Conservation (phyloP, 2,329 filamentous ascomycete species). For the Aspergillus nomiae region DNA sequence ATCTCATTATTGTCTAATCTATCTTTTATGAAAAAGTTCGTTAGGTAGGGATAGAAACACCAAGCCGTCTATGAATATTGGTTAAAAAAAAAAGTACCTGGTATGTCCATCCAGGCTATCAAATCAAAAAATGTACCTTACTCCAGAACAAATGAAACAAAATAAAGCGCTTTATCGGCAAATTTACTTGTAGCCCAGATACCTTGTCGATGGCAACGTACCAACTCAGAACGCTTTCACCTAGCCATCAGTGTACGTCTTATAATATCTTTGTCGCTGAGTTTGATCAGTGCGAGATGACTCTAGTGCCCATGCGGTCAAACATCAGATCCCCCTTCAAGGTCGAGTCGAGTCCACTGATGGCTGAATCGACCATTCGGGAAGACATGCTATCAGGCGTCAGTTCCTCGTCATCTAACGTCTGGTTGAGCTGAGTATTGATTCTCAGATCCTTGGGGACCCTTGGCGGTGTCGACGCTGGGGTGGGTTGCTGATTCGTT, state of each 20-base stretch:
- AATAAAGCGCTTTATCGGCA: neutral
- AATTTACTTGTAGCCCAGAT: neutral
- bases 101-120: neutral
- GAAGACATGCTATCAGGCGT: slow-evolving; percentile 54
- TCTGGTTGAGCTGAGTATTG: slow-evolving; percentile 43
- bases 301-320: slow-evolving; percentile 46
- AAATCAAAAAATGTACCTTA: neutral
- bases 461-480: slow-evolving; percentile 31
- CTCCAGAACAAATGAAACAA: slow-evolving; percentile 3
- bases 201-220: neutral
- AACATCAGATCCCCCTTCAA: slow-evolving; percentile 45
- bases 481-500: slow-evolving; percentile 27
- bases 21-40: slow-evolving; percentile 1
- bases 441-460: slow-evolving; percentile 47
- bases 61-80: slow-evolving; percentile 14
- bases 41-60: neutral
- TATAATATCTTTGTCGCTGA: neutral
- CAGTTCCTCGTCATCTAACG: slow-evolving; percentile 46
- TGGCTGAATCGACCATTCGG: slow-evolving; percentile 48
- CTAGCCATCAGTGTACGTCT: slow-evolving; percentile 2
- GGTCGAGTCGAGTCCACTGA: slow-evolving; percentile 44
- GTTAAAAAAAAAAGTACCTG: neutral
- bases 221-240: neutral
- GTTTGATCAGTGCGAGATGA: slow-evolving; percentile 28
- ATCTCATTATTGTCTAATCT: slow-evolving; percentile 3